phyloP scores from a whole-genome alignment of 805 yeast species.

The Yarrowia osloensis region DNA sequence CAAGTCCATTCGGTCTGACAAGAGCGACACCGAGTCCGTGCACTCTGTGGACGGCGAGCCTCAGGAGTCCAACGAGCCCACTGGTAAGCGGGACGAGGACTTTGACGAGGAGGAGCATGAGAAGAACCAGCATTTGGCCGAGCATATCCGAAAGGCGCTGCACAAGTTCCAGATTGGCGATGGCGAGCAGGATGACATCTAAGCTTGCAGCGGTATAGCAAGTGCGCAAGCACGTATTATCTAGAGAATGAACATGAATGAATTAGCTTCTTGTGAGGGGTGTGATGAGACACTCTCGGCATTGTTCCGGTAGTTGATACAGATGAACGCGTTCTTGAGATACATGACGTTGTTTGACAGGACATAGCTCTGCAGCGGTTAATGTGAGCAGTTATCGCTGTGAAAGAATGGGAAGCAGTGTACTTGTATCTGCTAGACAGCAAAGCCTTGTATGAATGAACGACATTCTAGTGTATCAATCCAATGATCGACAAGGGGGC shows the following conservation, averaged over 20 bases:
- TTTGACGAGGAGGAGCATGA: conserved; percentile 30
- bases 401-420: no score
- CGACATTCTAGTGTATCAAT: no score
- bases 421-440: no score
- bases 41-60: conserved; percentile 11
- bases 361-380: no score
- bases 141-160: conserved; percentile 35
- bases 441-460: no score
- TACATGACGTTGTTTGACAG: no score
- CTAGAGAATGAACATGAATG: neutral
- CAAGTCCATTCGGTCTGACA: conserved; percentile 31
- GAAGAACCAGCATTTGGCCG: conserved; percentile 33
- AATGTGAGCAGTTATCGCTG: no score
- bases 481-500: no score
- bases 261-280: no score
- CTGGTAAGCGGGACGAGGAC: conserved; percentile 17
- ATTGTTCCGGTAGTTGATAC: no score
- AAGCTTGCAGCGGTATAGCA: neutral
- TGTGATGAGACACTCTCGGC: no score
- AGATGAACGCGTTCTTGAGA: no score
- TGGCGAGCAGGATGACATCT: conserved; percentile 31
- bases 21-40: conserved; percentile 19
- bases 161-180: conserved; percentile 31
- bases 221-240: neutral
- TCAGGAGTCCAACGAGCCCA: conserved; percentile 10